Conservation (phyloP, 345 rosid species). For the Cardiospermum halicacabum region DNA sequence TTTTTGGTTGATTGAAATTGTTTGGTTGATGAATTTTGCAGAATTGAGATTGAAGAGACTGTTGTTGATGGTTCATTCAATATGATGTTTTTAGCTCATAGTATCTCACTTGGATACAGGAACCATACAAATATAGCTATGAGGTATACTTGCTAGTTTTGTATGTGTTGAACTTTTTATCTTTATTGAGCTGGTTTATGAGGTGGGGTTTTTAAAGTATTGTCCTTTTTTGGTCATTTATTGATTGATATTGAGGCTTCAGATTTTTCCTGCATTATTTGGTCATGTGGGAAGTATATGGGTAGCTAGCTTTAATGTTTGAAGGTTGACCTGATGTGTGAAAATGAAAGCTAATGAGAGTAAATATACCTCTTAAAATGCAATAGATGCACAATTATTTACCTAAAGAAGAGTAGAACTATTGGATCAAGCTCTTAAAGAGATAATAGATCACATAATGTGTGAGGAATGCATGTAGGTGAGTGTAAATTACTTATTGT, state of each 20-base stretch:
- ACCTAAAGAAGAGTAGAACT: not conserved
- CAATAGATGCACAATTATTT: not conserved
- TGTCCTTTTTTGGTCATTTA: not conserved
- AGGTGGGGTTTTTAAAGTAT: not conserved
- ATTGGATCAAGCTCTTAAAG: not conserved
- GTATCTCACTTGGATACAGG: conserved; percentile 83
- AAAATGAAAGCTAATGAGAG: not conserved
- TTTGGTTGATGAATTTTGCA: conserved; percentile 25
- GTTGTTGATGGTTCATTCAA: conserved; percentile 79
- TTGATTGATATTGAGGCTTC: not conserved
- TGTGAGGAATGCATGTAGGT: not conserved
- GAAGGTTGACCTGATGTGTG: not conserved
- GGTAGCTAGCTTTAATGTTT: not conserved
- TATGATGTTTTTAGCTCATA: conserved; percentile 83
- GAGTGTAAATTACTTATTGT: not conserved
- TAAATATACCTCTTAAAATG: not conserved
- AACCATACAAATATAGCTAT: conserved; percentile 79
- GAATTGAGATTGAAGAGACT: conserved; percentile 83
- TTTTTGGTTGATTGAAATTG: not conserved
- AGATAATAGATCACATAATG: not conserved
- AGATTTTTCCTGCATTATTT: not conserved
- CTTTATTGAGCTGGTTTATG: not conserved
- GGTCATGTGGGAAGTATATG: not conserved
- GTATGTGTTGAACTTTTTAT: not conserved
- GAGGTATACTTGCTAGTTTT: conserved; percentile 43